Evolutionary conservation across 768 basidiomycete species (phyloP), one percentile per base, ranked within the genome.

Genomic region (Lentinula sp.): DNA sequence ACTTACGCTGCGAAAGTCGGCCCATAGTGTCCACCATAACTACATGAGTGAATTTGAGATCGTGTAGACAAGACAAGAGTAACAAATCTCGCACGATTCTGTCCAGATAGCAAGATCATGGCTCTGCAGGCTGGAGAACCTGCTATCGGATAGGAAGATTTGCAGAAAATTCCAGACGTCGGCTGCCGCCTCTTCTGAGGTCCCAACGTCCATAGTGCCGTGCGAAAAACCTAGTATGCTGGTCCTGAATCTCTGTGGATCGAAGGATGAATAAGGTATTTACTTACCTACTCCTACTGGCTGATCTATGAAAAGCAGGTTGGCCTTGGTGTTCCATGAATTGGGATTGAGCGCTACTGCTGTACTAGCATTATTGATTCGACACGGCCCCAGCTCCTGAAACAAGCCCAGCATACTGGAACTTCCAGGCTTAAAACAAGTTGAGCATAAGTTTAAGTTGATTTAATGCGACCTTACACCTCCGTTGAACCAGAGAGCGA

Each of bases 1-100:
- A 67, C 75, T 65, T 62, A 79, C 65, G 83, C 78, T 57, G 87
- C 86, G 62, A 89, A 88, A 39, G 80, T 77, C 0, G 87, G 87
- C 1, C 83, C 87, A 67, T 86, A 88, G 64, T 88, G 87, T 1
- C 87, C 86, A 45, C 87, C 87, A 64, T 87, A 88, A 40, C 85
- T 86, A 62, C 5, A 48, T 28, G n/a, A 31, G 55, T 40, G 23
- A 5, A 7, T 21, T 18, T 42, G 39, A 59, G 31, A 35, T 45
- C 32, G 49, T 5, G 31, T 18, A 43, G 10, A 13, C 5, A 8
- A 28, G 15, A 16, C 65, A 34, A 3, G 32, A 6, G 21, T 28
- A 28, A 28, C 28, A 11, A 13, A 49, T 58, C 21, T 35, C 49
- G 39, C 39, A 71, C 60, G 74, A 76, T 64, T 77, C 77, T 0